Conservation (phyloP, 1,284 basidiomycete species). For the Ganoderma multipileum region DNA sequence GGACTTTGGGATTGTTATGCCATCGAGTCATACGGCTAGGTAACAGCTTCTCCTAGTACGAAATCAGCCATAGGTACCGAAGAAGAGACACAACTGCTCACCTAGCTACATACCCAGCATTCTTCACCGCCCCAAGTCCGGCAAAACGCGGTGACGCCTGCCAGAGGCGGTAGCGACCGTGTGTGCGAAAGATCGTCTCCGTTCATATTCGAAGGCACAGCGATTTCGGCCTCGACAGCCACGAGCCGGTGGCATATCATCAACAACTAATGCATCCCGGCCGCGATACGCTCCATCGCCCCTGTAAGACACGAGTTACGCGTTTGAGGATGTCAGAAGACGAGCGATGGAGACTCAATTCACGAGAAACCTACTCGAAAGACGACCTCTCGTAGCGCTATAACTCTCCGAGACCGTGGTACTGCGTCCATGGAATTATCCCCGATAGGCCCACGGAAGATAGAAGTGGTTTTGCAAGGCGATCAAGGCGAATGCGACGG, state of each 20-base stretch:
- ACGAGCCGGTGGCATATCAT: not conserved
- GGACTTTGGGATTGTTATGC: not conserved
- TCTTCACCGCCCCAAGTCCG: not conserved
- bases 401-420: not conserved
- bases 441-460: not conserved
- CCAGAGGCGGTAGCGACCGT: not conserved
- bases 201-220: not conserved
- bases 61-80: not conserved
- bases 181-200: not conserved
- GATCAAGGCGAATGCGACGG: not conserved
- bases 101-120: not conserved
- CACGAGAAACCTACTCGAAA: not conserved
- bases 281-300: not conserved
- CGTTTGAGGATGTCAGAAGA: not conserved
- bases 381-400: not conserved
- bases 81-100: not conserved
- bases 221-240: not conserved
- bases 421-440: not conserved
- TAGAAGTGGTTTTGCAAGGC: not conserved
- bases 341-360: not conserved
- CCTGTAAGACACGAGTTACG: no score
- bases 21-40: not conserved
- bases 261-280: not conserved
- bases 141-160: no score
- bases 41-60: not conserved